Evolutionary conservation across 208 protist species (phyloP).

Genomic region (Acanthamoeba sp.): DNA sequence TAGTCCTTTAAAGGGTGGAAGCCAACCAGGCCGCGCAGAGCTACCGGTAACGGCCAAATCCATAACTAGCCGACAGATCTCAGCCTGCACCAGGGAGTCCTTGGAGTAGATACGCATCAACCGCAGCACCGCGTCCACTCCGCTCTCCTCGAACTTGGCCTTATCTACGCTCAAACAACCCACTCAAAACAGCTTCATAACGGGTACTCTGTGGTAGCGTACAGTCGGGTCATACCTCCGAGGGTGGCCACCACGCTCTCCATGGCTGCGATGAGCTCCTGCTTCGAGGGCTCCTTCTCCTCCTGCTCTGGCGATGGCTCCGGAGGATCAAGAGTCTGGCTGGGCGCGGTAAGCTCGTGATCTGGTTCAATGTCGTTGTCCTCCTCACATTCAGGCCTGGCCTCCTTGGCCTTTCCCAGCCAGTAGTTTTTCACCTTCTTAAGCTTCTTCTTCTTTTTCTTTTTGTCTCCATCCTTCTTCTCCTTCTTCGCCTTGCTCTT

Average conservation of each 20-base stretch:
- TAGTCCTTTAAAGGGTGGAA: neutral
- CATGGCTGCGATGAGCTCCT: slow-evolving; percentile 20
- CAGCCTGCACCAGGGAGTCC: neutral
- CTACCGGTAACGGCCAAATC: neutral
- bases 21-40: neutral
- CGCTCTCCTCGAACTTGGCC: slow-evolving; percentile 20
- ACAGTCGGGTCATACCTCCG: neutral
- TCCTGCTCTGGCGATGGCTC: too few relatives aligned
- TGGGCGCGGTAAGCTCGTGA: neutral
- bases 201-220: neutral
- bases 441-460: neutral
- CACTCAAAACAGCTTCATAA: neutral
- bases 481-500: neutral
- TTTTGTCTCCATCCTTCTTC: neutral
- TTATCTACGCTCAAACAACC: neutral
- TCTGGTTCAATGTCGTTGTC: neutral
- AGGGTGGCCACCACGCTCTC: slow-evolving; percentile 11
- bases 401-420: neutral
- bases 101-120: slow-evolving; percentile 18
- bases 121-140: neutral
- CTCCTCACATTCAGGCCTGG: neutral
- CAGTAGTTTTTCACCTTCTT: slow-evolving; percentile 13
- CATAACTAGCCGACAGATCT: slow-evolving; percentile 42
- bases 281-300: neutral
- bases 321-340: too few relatives aligned